These are phyloP conservation scores for Glycine latifolia DNA, from an alignment of 306 rosid genomes.

Conservation along the genomic window DNA sequence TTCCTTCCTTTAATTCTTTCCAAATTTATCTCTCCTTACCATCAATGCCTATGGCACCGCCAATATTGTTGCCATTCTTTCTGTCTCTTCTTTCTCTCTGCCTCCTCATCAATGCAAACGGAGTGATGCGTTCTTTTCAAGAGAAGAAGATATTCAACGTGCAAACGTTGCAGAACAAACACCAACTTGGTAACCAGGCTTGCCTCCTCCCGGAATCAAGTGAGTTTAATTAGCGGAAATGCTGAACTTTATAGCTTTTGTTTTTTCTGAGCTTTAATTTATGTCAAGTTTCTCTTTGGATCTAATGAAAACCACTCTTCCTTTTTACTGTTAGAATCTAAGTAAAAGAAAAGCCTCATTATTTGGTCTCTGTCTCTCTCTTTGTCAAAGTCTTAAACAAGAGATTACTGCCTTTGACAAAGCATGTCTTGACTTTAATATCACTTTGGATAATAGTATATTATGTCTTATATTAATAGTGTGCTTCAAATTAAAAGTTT, in stretches of 20 bases:
- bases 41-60: conserved; percentile 48
- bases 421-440: conserved; percentile 8
- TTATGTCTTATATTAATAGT: conserved; percentile 23
- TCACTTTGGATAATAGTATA: conserved; percentile 16
- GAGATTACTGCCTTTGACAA: conserved; percentile 30
- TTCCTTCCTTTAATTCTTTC: conserved; percentile 34
- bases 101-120: conserved; percentile 59
- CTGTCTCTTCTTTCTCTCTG: conserved; percentile 46
- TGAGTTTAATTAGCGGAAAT: conserved; percentile 44
- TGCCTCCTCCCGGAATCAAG: conserved; percentile 60
- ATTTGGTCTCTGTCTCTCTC: conserved; percentile 28
- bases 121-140: conserved; percentile 36
- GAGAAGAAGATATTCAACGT: conserved; percentile 59
- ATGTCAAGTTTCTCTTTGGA: conserved; percentile 49
- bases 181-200: conserved; percentile 24
- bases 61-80: conserved; percentile 34
- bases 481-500: conserved; percentile 9
- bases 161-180: conserved; percentile 46
- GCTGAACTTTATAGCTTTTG: conserved; percentile 13
- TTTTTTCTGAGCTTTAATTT: conserved; percentile 20
- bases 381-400: conserved; percentile 30
- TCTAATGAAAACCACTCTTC: conserved; percentile 45
- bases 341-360: conserved; percentile 32
- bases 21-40: conserved; percentile 21
- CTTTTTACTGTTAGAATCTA: conserved; percentile 52